These are phyloP conservation scores for Cercospora sojina DNA, from an alignment of 2,329 filamentous ascomycete species.

Conservation along the genomic window DNA sequence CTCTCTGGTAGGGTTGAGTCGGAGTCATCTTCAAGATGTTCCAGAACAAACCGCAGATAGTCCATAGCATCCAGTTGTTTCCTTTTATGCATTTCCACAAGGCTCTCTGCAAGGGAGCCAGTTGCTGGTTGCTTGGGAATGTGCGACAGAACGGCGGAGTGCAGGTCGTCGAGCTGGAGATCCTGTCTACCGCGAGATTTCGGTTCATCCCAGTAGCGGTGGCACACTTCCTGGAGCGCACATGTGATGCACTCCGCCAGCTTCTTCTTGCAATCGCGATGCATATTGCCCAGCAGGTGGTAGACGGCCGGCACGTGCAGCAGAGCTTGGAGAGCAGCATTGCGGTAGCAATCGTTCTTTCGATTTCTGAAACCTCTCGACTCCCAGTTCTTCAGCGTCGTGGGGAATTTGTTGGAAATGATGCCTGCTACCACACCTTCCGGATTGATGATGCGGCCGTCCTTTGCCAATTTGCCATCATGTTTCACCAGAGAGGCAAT, in stretches of 20 bases:
- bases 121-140: neutral
- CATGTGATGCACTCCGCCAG: neutral
- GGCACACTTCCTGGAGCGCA: neutral
- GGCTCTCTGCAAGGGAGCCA: neutral
- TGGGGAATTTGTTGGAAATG: neutral
- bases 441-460: neutral
- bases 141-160: neutral
- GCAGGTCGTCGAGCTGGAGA: neutral
- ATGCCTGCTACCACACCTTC: neutral
- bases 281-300: constrained; percentile 13
- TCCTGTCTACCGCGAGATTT: too few relatives aligned
- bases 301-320: constrained; percentile 21
- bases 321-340: constrained; percentile 18
- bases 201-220: neutral
- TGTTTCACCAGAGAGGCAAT: neutral
- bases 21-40: neutral
- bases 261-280: constrained; percentile 10
- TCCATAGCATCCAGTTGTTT: neutral
- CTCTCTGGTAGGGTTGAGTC: neutral
- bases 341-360: constrained; percentile 17
- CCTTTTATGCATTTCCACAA: neutral
- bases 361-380: constrained; percentile 22
- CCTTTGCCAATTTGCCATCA: neutral
- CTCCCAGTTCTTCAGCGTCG: neutral
- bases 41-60: neutral